Evolutionary conservation across 257 asterid genomes (phyloP).

Genomic region (Solanum paucissectum): DNA sequence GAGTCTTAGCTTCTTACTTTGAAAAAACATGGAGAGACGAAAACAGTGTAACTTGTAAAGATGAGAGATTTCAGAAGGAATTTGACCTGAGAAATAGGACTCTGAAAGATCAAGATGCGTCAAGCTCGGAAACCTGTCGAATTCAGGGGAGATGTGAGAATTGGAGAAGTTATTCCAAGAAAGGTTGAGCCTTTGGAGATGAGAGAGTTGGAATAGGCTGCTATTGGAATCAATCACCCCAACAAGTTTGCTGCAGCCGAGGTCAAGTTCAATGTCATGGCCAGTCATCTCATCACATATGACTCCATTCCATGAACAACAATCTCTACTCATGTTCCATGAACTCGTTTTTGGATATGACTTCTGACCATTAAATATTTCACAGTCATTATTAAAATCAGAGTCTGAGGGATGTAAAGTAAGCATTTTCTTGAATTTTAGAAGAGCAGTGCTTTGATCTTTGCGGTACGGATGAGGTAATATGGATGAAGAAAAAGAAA

Average conservation of each 20-base stretch:
- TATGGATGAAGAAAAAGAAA: background rate
- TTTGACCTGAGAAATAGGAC: too few species aligned
- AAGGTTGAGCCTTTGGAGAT: too few species aligned
- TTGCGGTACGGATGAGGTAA: background rate
- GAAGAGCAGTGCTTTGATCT: background rate
- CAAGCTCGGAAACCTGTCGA: background rate
- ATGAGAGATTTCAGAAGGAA: too few species aligned
- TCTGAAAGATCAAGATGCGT: background rate
- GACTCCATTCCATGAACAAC: background rate
- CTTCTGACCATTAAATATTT: too few species aligned
- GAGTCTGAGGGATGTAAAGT: too few species aligned
- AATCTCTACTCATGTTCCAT: background rate
- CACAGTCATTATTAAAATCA: too few species aligned
- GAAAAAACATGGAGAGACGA: background rate
- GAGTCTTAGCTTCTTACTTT: too few species aligned
- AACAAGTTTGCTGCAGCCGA: background rate
- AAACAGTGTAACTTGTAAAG: background rate
- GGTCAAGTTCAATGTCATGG: background rate
- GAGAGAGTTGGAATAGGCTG: too few species aligned
- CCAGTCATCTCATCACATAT: background rate
- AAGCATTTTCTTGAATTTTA: background rate
- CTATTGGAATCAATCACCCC: background rate
- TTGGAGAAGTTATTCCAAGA: fast-evolving
- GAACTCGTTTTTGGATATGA: background rate
- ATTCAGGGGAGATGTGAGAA: background rate